Conservation (phyloP, 2,329 filamentous ascomycete species). For the Fusarium nisikadoi region DNA sequence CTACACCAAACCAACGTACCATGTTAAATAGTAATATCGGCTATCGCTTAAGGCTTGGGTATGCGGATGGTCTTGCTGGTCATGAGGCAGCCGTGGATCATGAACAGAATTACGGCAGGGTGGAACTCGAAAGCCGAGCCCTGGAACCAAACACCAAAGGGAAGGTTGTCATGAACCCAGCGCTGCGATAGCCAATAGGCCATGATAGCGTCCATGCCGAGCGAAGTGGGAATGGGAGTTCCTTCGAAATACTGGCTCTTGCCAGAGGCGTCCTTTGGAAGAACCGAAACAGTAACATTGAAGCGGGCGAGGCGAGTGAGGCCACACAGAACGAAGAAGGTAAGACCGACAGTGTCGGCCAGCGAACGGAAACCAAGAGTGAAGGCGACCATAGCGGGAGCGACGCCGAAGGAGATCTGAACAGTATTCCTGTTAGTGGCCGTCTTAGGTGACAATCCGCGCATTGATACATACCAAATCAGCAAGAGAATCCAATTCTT, state of each 20-base stretch:
- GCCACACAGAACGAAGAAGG: slow-evolving; percentile 94
- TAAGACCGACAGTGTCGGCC: slow-evolving; percentile 81
- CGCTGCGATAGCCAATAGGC: slow-evolving; percentile 86
- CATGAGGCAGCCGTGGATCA: slow-evolving; percentile 93
- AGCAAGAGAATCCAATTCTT: slow-evolving; percentile 94
- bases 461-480: slow-evolving; percentile 75
- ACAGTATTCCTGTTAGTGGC: slow-evolving; percentile 20
- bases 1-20: slow-evolving; percentile 9
- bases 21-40: slow-evolving; percentile 28
- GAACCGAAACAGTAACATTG: slow-evolving; percentile 90
- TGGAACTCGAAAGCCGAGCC: slow-evolving; percentile 84
- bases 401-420: slow-evolving; percentile 94
- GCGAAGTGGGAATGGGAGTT: slow-evolving; percentile 91
- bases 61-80: slow-evolving; percentile 94
- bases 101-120: slow-evolving; percentile 81
- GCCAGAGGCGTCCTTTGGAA: slow-evolving; percentile 91
- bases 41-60: slow-evolving; percentile 75
- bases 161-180: slow-evolving; percentile 83
- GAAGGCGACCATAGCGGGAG: slow-evolving; percentile 88
- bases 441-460: not conserved
- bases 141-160: slow-evolving; percentile 74
- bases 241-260: slow-evolving; percentile 98
- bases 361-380: slow-evolving; percentile 86
- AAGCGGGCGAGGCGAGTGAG: slow-evolving; percentile 94
- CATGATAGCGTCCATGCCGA: slow-evolving; percentile 85